Evolutionary conservation across 768 basidiomycete genomes (phyloP), one percentile per base, ranked within the genome.

Genomic region (Chalciporus piperatus): DNA sequence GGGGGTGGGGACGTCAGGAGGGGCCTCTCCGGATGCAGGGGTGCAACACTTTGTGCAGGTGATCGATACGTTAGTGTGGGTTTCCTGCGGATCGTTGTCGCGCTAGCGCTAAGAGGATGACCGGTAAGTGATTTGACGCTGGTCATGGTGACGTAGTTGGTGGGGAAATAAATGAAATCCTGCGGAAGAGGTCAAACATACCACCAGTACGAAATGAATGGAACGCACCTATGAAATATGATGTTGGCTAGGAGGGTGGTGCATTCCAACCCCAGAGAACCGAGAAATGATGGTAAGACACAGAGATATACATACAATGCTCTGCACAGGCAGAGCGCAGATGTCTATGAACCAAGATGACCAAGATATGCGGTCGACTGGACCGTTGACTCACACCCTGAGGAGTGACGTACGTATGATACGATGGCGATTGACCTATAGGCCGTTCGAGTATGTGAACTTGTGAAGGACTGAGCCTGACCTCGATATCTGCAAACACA

Each of bases 11-110:
- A 41, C 20, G 54, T 46, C 48, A 61, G 41, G 33, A 59, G 35
- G 44, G 53, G 37, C 25, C 50, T 50, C 50, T 71, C 61, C 54
- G 62, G 57, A 44, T 63, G 58, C 16, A 27, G 46, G 35, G 48
- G 50, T 32, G 61, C 61, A 30, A 73, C 67, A 37, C 64, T 61
- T 58, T 64, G 72, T 30, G 73, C 65, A 8, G 83, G 83, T 7
- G 83, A 85, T 52, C 75, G 80, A 66, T 83, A 83, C 13, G 83
- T 84, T 55, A 72, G 57, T 45, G 67, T 60, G 23, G 83, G 84
- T 63, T 85, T 85, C 48, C 83, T 74, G 48, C 82, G 77, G 28
- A 73, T 68, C n/a, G 62, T 40, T 48, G 63, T 50, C 16, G 58
- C 53, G 47, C 47, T 50, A 40, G 55, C 41, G 20, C 45, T 28